These are phyloP conservation scores for Rhizopogon vesiculosus DNA, from an alignment of 768 basidiomycete species.

Conservation along the genomic window DNA sequence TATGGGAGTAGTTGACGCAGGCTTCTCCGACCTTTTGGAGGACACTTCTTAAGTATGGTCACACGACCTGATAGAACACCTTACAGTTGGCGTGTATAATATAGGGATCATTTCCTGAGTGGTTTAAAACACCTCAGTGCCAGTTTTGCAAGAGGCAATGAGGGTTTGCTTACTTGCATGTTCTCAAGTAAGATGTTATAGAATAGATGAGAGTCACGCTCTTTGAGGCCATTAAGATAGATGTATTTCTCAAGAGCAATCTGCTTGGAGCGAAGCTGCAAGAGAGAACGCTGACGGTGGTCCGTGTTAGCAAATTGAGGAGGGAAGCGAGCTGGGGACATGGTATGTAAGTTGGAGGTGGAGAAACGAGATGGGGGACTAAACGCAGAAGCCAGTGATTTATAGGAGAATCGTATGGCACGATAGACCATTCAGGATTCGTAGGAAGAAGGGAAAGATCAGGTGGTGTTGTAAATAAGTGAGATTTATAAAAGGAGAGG, in stretches of 20 bases:
- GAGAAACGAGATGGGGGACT: conserved; percentile 9
- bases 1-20: conserved; percentile 65
- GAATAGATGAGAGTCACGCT: conserved; percentile 59
- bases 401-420: conserved; percentile 3
- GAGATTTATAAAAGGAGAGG: too few species aligned
- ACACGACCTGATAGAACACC: conserved; percentile 7
- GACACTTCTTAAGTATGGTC: conserved; percentile 1
- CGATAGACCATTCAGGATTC: background rate
- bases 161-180: conserved; percentile 41
- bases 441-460: background rate
- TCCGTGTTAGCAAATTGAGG: conserved; percentile 45
- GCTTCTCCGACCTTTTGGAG: conserved; percentile 58
- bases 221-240: conserved; percentile 60
- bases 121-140: conserved; percentile 2
- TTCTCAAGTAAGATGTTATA: conserved; percentile 59
- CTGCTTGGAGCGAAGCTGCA: conserved; percentile 53
- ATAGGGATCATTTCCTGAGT: conserved; percentile 55
- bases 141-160: background rate
- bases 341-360: conserved; percentile 16
- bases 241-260: conserved; percentile 65
- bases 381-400: conserved; percentile 6
- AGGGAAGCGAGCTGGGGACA: conserved; percentile 33
- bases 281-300: conserved; percentile 52
- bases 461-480: too few species aligned
- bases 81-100: conserved; percentile 71